These are phyloP conservation scores for Epicoccum sorghinum DNA, from an alignment of 2,329 filamentous ascomycete genomes.

Conservation along the genomic window DNA sequence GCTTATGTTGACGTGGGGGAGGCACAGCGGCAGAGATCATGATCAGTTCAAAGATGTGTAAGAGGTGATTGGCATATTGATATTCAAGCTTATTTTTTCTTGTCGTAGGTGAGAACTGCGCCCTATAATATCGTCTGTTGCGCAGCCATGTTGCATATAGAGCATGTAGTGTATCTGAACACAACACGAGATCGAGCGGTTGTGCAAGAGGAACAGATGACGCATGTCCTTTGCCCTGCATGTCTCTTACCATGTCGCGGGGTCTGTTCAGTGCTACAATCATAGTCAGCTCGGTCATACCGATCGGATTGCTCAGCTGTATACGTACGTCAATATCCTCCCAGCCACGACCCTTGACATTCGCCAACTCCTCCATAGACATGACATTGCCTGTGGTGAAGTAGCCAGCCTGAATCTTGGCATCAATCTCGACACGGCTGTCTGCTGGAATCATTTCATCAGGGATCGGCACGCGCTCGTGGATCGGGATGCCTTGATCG, in stretches of 20 bases:
- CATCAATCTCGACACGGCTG: constrained; percentile 97
- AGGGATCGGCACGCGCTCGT: constrained; percentile 88
- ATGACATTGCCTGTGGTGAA: constrained; percentile 90
- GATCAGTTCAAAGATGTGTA: background rate
- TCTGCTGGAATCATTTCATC: constrained; percentile 94
- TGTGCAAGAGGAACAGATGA: background rate
- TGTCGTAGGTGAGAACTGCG: background rate
- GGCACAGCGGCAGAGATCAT: background rate
- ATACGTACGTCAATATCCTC: constrained; percentile 67
- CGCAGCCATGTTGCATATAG: constrained; percentile 3
- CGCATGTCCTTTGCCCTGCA: background rate
- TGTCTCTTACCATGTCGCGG: background rate
- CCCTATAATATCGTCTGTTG: background rate
- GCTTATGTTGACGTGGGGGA: background rate
- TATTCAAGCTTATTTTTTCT: background rate
- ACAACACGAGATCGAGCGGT: background rate
- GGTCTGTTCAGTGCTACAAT: constrained; percentile 36
- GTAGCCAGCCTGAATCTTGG: constrained; percentile 91
- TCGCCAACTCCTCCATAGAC: constrained; percentile 82
- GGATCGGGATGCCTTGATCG: constrained; percentile 82
- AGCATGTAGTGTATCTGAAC: background rate
- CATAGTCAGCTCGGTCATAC: constrained; percentile 32
- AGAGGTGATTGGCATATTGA: background rate
- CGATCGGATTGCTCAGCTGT: constrained; percentile 3
- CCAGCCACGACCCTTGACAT: constrained; percentile 90